phyloP scores from a whole-genome alignment of 225 moss, liverwort and hornwort genomes.

The Marchantia paleacea region DNA sequence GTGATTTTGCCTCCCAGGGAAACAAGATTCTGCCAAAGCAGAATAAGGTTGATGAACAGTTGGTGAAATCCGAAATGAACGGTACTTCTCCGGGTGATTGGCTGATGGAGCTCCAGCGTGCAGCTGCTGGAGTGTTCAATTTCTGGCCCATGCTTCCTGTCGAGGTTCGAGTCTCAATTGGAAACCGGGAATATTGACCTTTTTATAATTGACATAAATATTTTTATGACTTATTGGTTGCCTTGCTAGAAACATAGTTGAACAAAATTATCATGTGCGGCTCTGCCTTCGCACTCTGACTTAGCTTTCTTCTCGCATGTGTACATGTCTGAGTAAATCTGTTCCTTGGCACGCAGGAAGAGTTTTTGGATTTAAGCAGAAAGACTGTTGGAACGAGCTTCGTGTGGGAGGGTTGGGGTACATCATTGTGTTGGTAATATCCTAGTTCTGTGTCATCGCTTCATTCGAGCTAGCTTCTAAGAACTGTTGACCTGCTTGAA shows the following conservation, averaged over 20 bases:
- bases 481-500: no score
- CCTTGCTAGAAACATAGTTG: no score
- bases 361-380: conserved; percentile 52
- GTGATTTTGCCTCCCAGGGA: background rate
- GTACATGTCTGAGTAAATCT: background rate
- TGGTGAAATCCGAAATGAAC: background rate
- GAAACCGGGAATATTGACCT: background rate
- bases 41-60: background rate
- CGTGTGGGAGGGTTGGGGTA: conserved; percentile 98
- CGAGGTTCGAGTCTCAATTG: conserved; percentile 19
- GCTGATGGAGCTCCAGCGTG: conserved; percentile 23
- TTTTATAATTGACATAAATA: no score
- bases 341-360: conserved; percentile 54
- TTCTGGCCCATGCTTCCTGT: conserved; percentile 26
- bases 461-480: background rate
- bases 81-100: conserved; percentile 24
- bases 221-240: no score
- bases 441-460: background rate
- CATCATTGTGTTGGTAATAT: conserved; percentile 85
- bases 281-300: no score
- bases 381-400: conserved; percentile 51
- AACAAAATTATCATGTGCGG: no score
- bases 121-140: conserved; percentile 15
- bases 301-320: no score
- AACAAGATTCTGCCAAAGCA: background rate